Evolutionary conservation across 1,139 yeast genomes (phyloP), one percentile per base, ranked within the genome.

Genomic region (Pneumocystis carinii): DNA sequence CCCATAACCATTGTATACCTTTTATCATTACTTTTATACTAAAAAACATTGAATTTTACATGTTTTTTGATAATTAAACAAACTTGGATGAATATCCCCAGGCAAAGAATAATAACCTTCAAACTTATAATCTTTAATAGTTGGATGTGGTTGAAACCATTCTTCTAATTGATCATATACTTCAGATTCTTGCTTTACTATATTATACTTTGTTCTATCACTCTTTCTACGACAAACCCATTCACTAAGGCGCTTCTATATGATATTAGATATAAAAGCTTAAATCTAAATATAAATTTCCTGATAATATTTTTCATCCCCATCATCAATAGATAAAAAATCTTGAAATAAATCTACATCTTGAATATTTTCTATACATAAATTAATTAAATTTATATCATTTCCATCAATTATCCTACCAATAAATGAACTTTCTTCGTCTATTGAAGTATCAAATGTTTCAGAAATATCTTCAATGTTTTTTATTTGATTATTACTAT

Each of bases 1-100:
- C 99, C 77, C 83, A 83, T 1, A 83, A 75, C 87, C 87, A 83
- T 66, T 83, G 76, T 1, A 77, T 89, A 24, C 55, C 55, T 48
- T 48, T 19, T 24, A 27, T 37, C 84, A 81, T 27, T 82, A 74
- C 85, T 85, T 82, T 68, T 82, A 92, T 0, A 86, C 92, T 19
- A 19, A 57, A 38, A 37, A 57, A 37, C 6, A 37, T 1, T 27
- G 24, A 17, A 27, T 19, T 32, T 48, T 12, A 66, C 97, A 90
- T 0, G 98, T 92, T 70, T 88, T 87, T 70, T 92, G 98, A 72
- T 92, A 94, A 68, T 89, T 95, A 72, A 92, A 92, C 15, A 92
- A 76, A 8, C 90, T 81, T 0, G 95, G 86, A 71, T 86, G 88
- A 0, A 92, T 84, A 70, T 92, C 97, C 1, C 97, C 97, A 0